Evolutionary conservation across 2,329 filamentous ascomycete species (phyloP), one percentile per base, ranked within the genome.

Genomic region (Hypocrella siamensis): DNA sequence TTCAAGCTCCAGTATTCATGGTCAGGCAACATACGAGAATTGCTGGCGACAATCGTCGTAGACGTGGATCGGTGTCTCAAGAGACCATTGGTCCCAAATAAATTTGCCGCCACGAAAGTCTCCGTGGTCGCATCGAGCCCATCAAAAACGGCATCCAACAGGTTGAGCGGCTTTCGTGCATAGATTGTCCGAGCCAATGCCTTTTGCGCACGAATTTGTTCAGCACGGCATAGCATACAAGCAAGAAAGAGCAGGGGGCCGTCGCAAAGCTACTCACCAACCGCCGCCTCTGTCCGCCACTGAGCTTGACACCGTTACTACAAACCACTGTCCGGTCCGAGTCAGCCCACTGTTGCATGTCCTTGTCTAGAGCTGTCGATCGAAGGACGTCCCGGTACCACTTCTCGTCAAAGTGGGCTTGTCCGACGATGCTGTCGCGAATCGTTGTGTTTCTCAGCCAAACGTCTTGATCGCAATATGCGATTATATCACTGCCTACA

Each of bases 231-330:
- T n/a, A n/a, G n/a, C n/a, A n/a, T n/a, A n/a, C n/a, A n/a, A n/a
- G n/a, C n/a, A n/a, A n/a, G n/a, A n/a, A n/a, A n/a, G n/a, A n/a
- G n/a, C n/a, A n/a, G n/a, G n/a, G n/a, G n/a, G n/a, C n/a, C n/a
- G n/a, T n/a, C n/a, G n/a, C n/a, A n/a, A n/a, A n/a, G n/a, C 38
- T 33, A n/a, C n/a, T 24, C 9, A 40, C 45, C 10, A 56, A 37
- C 12, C 53, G 40, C 18, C 53, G 48, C 6, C 46, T 51, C 35
- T 59, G 53, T 0, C 56, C 56, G 16, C 57, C 56, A 4, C 54
- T 58, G 7, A 60, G 38, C 0, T 44, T 46, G 12, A 56, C 49
- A 0, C 56, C 54, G 26, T 49, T 51, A 8, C 45, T 54, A 3
- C 57, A 55, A n/a, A 54, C 45, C 1, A 38, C 37, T 0, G 52